These are phyloP conservation scores for Catenaria anguillulae DNA, from an alignment of 371 early-diverging fungal species.

Conservation along the genomic window DNA sequence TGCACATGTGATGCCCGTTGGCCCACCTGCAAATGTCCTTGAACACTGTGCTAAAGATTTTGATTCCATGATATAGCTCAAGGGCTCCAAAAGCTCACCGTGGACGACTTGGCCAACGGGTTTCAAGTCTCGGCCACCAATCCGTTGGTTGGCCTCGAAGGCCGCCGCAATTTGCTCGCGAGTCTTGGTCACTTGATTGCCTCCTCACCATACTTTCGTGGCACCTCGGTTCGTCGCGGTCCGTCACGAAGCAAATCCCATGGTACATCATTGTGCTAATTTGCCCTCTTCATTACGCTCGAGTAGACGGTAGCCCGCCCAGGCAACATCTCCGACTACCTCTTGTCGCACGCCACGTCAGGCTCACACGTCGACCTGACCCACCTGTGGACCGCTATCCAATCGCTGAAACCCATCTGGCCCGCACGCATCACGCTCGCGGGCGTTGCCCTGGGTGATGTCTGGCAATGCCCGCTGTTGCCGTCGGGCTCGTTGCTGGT, in stretches of 20 bases:
- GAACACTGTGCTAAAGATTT: conserved; percentile 20
- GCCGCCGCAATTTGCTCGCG: conserved; percentile 54
- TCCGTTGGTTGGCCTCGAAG: conserved; percentile 66
- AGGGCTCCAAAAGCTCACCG: neutral
- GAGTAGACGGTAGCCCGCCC: too few species aligned
- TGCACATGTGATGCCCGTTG: conserved; percentile 1
- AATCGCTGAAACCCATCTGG: conserved; percentile 55
- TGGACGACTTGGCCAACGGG: conserved; percentile 17
- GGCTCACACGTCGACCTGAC: conserved; percentile 48
- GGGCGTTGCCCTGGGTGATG: conserved; percentile 70
- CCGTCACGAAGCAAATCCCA: too few species aligned
- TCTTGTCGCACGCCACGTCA: too few species aligned
- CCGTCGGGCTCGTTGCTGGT: conserved; percentile 31
- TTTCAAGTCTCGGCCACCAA: conserved; percentile 67
- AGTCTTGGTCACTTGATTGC: conserved; percentile 48
- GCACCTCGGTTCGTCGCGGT: too few species aligned
- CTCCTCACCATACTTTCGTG: too few species aligned
- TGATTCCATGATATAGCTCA: neutral
- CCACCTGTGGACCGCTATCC: conserved; percentile 61
- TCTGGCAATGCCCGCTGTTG: conserved; percentile 47
- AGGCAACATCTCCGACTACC: too few species aligned
- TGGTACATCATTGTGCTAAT: too few species aligned
- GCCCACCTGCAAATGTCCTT: too few species aligned
- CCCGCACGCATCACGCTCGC: conserved; percentile 51
- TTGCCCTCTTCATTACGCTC: too few species aligned